These are phyloP conservation scores for Aspergillus calidoustus DNA, from an alignment of 2,329 filamentous ascomycete species.

Conservation along the genomic window DNA sequence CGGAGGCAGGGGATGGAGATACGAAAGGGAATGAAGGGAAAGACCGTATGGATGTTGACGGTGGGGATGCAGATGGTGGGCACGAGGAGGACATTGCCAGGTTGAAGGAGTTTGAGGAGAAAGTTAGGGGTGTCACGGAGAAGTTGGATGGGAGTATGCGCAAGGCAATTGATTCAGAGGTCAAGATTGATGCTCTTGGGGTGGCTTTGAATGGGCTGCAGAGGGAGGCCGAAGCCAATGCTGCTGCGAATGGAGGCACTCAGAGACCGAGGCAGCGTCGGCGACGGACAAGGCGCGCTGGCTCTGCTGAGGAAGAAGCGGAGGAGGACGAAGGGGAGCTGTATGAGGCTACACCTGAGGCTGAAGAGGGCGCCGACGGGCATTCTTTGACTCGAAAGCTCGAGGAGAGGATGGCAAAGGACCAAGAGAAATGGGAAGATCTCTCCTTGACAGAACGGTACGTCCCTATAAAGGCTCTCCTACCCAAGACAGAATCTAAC, in stretches of 20 bases:
- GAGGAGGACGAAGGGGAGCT: slow-evolving; percentile 40
- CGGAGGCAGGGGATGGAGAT: slow-evolving; percentile 29
- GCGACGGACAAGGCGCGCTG: slow-evolving; percentile 19
- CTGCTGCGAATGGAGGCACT: slow-evolving; percentile 26
- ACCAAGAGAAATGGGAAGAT: slow-evolving; percentile 40
- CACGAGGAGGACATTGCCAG: slow-evolving; percentile 44
- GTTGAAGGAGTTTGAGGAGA: slow-evolving; percentile 48
- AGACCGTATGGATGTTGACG: background rate
- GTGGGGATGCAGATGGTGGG: slow-evolving; percentile 37
- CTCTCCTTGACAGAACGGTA: slow-evolving; percentile 50
- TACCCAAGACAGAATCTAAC: background rate
- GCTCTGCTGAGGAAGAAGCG: slow-evolving; percentile 20
- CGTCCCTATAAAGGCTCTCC: slow-evolving; percentile 30
- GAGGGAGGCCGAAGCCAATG: slow-evolving; percentile 39
- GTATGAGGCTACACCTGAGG: slow-evolving; percentile 47
- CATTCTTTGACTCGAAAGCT: slow-evolving; percentile 42
- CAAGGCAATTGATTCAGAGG: slow-evolving; percentile 60
- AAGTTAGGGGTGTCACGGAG: slow-evolving; percentile 57
- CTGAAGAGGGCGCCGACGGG: slow-evolving; percentile 31
- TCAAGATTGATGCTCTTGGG: slow-evolving; percentile 51
- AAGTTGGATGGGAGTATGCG: slow-evolving; percentile 64
- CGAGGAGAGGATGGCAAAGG: slow-evolving; percentile 40
- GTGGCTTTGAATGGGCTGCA: slow-evolving; percentile 51
- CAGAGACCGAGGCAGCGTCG: slow-evolving; percentile 37
- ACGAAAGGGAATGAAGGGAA: slow-evolving; percentile 26